These are phyloP conservation scores for Saccharomyces hybrid DNA, from an alignment of 1,139 yeast genomes.

Conservation along the genomic window DNA sequence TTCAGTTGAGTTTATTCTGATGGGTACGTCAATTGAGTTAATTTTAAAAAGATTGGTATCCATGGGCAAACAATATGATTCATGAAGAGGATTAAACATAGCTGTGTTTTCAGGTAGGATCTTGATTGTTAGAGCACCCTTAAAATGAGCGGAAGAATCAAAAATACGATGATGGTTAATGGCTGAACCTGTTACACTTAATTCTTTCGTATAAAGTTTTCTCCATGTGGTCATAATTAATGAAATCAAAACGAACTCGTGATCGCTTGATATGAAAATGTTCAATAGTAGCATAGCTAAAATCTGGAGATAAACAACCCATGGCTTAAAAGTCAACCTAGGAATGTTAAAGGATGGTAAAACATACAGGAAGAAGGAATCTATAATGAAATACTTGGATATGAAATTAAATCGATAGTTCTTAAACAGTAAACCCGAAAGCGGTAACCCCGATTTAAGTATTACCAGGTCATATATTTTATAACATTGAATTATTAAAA, in stretches of 20 bases:
- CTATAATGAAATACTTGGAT: constrained; percentile 64
- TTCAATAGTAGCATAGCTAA: constrained; percentile 33
- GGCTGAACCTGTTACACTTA: constrained; percentile 57
- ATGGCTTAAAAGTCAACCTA: constrained; percentile 47
- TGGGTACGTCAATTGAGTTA: constrained; percentile 46
- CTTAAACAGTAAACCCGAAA: constrained; percentile 33
- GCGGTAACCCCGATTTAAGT: constrained; percentile 30
- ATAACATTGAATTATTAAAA: constrained; percentile 69
- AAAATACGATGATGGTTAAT: constrained; percentile 37
- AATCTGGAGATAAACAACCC: constrained; percentile 35
- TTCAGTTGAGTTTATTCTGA: constrained; percentile 74
- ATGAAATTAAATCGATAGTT: constrained; percentile 52
- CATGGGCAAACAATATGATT: constrained; percentile 54
- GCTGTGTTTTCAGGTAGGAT: constrained; percentile 91
- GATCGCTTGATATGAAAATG: constrained; percentile 34
- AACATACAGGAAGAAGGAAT: constrained; percentile 59
- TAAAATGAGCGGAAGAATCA: constrained; percentile 68
- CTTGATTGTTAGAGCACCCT: constrained; percentile 78
- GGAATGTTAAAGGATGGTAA: constrained; percentile 75
- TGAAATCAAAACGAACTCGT: constrained; percentile 44
- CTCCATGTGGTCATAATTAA: constrained; percentile 43
- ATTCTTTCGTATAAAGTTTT: constrained; percentile 47
- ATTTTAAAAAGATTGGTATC: constrained; percentile 27
- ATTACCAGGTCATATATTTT: constrained; percentile 64
- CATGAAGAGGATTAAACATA: constrained; percentile 65